These are phyloP conservation scores for Monosporascus sp. DNA, from an alignment of 2,329 filamentous ascomycete genomes.

Conservation along the genomic window DNA sequence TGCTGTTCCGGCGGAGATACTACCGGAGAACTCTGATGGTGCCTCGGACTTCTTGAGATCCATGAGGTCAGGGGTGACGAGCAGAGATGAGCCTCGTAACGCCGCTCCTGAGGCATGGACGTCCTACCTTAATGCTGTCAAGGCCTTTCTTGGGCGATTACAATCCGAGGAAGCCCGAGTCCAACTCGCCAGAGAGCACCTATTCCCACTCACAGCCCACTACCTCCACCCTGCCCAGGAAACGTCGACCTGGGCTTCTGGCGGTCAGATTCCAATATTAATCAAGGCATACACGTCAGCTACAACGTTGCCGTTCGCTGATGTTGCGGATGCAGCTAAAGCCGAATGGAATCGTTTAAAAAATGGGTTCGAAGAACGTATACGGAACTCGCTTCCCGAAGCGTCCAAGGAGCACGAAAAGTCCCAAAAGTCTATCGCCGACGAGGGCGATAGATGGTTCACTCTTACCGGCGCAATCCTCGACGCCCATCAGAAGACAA, in stretches of 20 bases:
- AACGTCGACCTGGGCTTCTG: slow-evolving; percentile 31
- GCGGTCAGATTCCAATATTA: slow-evolving; percentile 32
- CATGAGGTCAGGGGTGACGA: slow-evolving; percentile 64
- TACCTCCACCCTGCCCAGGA: slow-evolving; percentile 45
- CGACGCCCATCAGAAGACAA: slow-evolving; percentile 24
- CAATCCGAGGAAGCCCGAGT: slow-evolving; percentile 39
- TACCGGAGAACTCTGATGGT: slow-evolving; percentile 49
- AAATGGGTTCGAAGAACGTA: slow-evolving; percentile 55
- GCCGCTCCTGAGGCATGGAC: slow-evolving; percentile 69
- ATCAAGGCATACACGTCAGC: slow-evolving; percentile 44
- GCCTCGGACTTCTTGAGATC: slow-evolving; percentile 59
- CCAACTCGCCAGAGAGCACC: slow-evolving; percentile 40
- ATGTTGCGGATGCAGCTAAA: slow-evolving; percentile 44
- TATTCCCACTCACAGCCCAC: slow-evolving; percentile 51
- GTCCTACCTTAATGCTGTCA: slow-evolving; percentile 63
- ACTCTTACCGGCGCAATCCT: slow-evolving; percentile 47
- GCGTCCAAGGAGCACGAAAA: slow-evolving; percentile 70
- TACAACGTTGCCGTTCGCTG: slow-evolving; percentile 33
- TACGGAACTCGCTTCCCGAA: slow-evolving; percentile 74
- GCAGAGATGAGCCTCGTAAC: slow-evolving; percentile 66
- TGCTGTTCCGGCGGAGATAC: slow-evolving; percentile 45
- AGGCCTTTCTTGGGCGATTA: slow-evolving; percentile 45
- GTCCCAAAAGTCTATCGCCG: slow-evolving; percentile 65
- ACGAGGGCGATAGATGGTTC: slow-evolving; percentile 65
- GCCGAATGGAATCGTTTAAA: slow-evolving; percentile 61